phyloP scores from a whole-genome alignment of 2,329 filamentous ascomycete genomes.

The Neofusicoccum kwambonambiense region DNA sequence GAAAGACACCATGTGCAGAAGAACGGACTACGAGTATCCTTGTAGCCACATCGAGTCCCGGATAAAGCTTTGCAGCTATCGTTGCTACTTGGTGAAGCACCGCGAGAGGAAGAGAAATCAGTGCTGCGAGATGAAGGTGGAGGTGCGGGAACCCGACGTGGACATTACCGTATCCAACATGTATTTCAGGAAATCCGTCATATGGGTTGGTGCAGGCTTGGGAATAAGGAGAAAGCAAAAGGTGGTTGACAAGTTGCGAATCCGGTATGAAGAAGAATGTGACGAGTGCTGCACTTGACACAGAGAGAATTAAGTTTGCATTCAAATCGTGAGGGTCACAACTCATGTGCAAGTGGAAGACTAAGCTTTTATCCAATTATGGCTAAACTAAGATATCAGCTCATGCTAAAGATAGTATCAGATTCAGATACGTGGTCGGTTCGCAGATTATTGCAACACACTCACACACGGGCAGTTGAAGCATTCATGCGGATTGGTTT shows the following conservation, averaged over 20 bases:
- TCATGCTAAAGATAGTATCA: too few species aligned
- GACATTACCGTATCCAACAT: neutral
- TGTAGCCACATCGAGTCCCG: slow-evolving; percentile 16
- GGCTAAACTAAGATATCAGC: too few species aligned
- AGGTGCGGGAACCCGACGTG: neutral
- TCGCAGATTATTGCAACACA: too few species aligned
- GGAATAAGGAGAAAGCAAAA: neutral
- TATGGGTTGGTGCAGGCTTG: slow-evolving; percentile 1
- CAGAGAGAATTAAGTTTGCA: neutral
- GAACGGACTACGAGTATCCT: slow-evolving; percentile 13
- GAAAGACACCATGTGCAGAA: slow-evolving; percentile 11
- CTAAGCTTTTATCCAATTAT: too few species aligned
- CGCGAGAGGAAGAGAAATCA: neutral
- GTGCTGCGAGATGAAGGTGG: neutral
- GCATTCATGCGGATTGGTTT: too few species aligned
- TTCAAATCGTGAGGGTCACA: too few species aligned
- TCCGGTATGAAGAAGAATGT: slow-evolving; percentile 3
- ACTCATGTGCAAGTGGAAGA: too few species aligned
- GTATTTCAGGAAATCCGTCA: neutral
- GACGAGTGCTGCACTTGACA: neutral
- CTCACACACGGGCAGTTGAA: too few species aligned
- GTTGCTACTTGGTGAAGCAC: slow-evolving; percentile 13
- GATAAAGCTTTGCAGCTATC: slow-evolving; percentile 10
- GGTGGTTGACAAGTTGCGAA: neutral
- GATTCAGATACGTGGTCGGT: too few species aligned